Conservation (phyloP, 2,329 filamentous ascomycete genomes). For the Grosmannia clavigera region DNA sequence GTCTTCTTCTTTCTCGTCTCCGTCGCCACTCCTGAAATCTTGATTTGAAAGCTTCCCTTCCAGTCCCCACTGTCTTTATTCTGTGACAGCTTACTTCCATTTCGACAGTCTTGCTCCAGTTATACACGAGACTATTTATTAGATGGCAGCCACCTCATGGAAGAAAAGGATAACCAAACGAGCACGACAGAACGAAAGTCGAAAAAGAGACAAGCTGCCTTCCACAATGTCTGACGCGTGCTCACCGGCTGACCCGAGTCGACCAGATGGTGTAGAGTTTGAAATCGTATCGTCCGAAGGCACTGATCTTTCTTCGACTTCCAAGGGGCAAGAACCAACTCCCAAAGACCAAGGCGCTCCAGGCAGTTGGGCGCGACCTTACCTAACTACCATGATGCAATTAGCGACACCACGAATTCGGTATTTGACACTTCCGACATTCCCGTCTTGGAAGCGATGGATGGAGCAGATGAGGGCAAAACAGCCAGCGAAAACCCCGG, state of each 20-base stretch:
- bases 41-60: too few relatives aligned
- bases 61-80: not conserved
- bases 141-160: too few relatives aligned
- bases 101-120: not conserved
- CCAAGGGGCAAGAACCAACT: not conserved
- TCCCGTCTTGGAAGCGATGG: not conserved
- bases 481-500: too few relatives aligned
- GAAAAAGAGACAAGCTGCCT: not conserved
- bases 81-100: not conserved
- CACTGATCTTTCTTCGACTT: not conserved
- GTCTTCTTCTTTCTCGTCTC: not conserved
- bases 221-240: not conserved
- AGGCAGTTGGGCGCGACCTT: not conserved
- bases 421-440: not conserved
- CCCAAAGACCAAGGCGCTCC: too few relatives aligned
- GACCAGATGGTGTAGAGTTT: not conserved
- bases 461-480: not conserved
- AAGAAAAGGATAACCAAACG: too few relatives aligned
- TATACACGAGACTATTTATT: not conserved
- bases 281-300: not conserved
- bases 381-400: not conserved
- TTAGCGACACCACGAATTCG: not conserved
- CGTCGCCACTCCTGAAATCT: too few relatives aligned
- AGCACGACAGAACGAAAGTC: too few relatives aligned
- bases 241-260: not conserved